Conservation (phyloP, 345 rosid species). For the Lepidium aucheri region DNA sequence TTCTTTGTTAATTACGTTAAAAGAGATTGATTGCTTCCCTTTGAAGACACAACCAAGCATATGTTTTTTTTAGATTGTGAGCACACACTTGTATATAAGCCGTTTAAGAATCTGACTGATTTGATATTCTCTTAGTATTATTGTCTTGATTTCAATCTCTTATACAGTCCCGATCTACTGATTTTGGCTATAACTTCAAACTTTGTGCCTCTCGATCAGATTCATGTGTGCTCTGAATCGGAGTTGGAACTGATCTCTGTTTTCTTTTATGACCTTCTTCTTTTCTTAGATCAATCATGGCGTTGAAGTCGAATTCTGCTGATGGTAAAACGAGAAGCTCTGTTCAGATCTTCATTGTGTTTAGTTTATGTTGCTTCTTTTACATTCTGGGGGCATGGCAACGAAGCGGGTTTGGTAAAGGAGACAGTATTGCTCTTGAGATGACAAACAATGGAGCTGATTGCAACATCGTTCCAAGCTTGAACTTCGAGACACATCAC, state of each 20-base stretch:
- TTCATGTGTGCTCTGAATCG: neutral
- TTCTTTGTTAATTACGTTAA: slow-evolving; percentile 19
- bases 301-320: slow-evolving; percentile 54
- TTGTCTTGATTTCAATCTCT: slow-evolving; percentile 16
- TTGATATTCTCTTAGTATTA: neutral
- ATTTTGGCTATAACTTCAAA: neutral
- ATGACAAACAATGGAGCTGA: slow-evolving; percentile 75
- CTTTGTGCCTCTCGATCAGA: neutral
- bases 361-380: slow-evolving; percentile 81
- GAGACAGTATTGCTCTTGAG: slow-evolving; percentile 85
- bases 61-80: neutral
- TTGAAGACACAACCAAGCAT: slow-evolving; percentile 14
- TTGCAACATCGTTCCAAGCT: slow-evolving; percentile 62
- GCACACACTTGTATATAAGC: too few species aligned
- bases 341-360: slow-evolving; percentile 69
- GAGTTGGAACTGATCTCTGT: slow-evolving; percentile 15
- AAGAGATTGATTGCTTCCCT: neutral
- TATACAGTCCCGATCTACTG: neutral
- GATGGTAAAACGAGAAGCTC: slow-evolving; percentile 89
- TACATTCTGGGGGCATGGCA: slow-evolving; percentile 98
- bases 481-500: slow-evolving; percentile 90
- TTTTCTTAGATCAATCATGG: slow-evolving; percentile 49
- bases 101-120: neutral
- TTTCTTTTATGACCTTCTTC: neutral
- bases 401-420: slow-evolving; percentile 95